Base-by-base conservation (phyloP, 179 eudicot genomes). In the Beta macrorhiza region DNA sequence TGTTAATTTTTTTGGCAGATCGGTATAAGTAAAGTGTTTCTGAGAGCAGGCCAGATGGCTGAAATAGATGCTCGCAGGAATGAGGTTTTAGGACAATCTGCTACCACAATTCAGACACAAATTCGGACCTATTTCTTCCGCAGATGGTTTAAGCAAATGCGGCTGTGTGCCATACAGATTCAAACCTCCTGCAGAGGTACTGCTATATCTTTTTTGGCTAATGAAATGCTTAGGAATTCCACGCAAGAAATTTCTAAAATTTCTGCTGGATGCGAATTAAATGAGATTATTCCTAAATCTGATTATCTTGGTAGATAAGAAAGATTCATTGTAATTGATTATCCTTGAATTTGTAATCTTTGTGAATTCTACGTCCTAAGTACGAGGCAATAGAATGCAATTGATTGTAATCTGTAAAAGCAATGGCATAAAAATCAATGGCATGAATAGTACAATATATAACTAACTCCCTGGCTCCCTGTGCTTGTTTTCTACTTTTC, bases 41-140 rank as follows among this genome's bases (percentile, higher is more conserved):
- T 94, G 22, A 91, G 97, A 91, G 97, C 96, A 76, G 98, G 98
- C 70, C 98, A 94, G 90, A 94, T 94, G 97, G 97, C 97, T 81
- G 97, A 93, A 82, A 84, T 94, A 82, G 98, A 94, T 87, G 90
- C 96, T 67, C 88, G 79, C 37, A 87, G 98, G 68, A 91, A 68
- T 80, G 92, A 89, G 90, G 91, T 91, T 53, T 87, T 93, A 84
- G 96, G 91, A 76, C 90, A 75, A 84, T 94, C 98, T 76, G 98
- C 97, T 62, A 81, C 83, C 71, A 70, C 79, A 80, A 93, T 94
- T 82, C 97, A 94, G 82, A 87, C 84, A 67, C 90, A 91, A 87
- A 82, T 87, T 74, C 89, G 92, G 72, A 85, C 96, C 67, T 87
- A 88, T 70, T 84, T 65, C 73, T 90, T 83, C 69, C 87, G 89